Evolutionary conservation across 768 basidiomycete genomes (phyloP), one percentile per base, ranked within the genome.

Genomic region (Tylopilus sp.): DNA sequence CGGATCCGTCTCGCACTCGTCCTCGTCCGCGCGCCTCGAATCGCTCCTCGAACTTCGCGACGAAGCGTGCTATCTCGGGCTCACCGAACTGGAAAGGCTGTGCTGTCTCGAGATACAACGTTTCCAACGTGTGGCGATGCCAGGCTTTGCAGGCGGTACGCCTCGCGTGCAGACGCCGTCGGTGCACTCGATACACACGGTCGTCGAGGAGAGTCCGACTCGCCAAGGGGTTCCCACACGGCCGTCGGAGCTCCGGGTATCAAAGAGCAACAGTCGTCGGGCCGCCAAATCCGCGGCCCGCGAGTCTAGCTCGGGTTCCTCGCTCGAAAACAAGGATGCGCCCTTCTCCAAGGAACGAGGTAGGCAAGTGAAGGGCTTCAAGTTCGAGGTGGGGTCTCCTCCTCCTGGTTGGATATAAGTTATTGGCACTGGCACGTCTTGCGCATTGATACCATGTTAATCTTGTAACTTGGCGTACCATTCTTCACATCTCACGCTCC

Each of bases 41-140:
- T 73, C 72, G 1, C 77, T 92, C 22, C 76, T 89, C 40, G 86
- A 89, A 55, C 79, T 92, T 22, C 81, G 89, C 12, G 89, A 92
- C 57, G 90, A 93, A 64, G 86, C 90, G 2, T 74, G 74, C 37
- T 90, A 83, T 63, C 81, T 92, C n/a, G 83, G 80, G 25, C 82
- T 92, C 48, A 77, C 78, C 0, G 78, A 78, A 41, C 76, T 93
- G 17, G 74, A 81, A 55, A 77, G 75, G 56, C 76, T 93, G 2
- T 92, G 90, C 63, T 69, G 71, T 9, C 81, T 83, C 17, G 87
- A 92, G 70, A 76, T 91, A 33, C 77, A 78, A 19, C 74, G 76
- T 26, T 75, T 77, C 25, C 79, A 79, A 45, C 73, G 69, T 26
- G 64, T 74, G 25, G 67, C 73, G 45, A 60, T 72, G 17, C 40